Evolutionary conservation across 495 filamentous ascomycete species (phyloP), one percentile per base, ranked within the genome.

Genomic region (Aspergillus nanangensis): DNA sequence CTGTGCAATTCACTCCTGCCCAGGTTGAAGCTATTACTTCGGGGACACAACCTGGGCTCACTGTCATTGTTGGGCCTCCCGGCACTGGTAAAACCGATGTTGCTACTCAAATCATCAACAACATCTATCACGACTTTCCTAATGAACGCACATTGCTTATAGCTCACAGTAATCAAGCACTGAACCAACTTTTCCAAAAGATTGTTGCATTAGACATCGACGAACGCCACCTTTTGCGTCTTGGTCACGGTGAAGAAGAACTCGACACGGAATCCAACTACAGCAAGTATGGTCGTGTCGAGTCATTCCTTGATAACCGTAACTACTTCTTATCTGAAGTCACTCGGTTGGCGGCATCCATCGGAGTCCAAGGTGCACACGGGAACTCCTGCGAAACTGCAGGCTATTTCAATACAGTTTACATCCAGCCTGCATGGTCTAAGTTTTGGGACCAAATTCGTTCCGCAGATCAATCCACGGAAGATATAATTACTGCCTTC

Each of bases 101-200:
- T 44, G 90, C 89, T 20, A 96, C 92, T 3, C 93, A 99, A 62
- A 94, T 97, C 52, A 97, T 99, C 68, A 95, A 88, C 75, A 96
- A 96, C 60, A 86, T 99, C 42, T 99, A 97, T 63, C 94, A 96
- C 70, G 93, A 96, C 67, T 97, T 95, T 61, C 93, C 94, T 13
- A 74, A 77, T 20, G 90, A 99, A 61, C 83, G 90, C 34, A 99
- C 91, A 0, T 70, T 99, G 19, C 81, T 99, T 31, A 84, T 99
- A 52, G 94, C 93, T 9, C 93, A 97, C 65, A 96, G 90, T 65
- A 99, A 99, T 56, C 93, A 99, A 60, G 93, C 93, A 0, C 70
- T 99, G 38, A 97, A 99, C 57, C 94, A 99, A 61, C 77, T 99
- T n/a, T 99, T 99, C 66, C 87, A 95, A 51, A 99, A 97, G 69